phyloP scores from a whole-genome alignment of 371 early-diverging fungal species.

The Lichtheimia ornata region DNA sequence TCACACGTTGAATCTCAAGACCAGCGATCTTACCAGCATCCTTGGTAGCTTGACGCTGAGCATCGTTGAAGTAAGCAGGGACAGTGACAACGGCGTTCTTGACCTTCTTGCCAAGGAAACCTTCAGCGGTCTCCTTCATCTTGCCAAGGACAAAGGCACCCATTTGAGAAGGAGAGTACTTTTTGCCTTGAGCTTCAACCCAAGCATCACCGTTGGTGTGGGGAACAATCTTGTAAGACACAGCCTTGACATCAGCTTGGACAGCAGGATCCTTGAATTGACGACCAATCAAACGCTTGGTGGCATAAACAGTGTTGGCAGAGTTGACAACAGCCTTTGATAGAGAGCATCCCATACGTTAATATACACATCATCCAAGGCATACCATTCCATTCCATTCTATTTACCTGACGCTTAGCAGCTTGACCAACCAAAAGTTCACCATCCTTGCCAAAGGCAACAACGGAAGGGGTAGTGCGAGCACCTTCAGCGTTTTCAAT shows the following conservation, averaged over 20 bases:
- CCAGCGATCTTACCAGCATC: constrained; percentile 98
- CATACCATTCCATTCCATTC: background rate
- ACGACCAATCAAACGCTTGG: constrained; percentile 96
- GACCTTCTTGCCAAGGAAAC: constrained; percentile 82
- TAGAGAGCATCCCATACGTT: constrained; percentile 8
- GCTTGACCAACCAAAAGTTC: constrained; percentile 95
- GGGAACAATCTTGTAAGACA: constrained; percentile 87
- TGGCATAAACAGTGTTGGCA: constrained; percentile 89
- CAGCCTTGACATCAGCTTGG: constrained; percentile 81
- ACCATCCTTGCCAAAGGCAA: constrained; percentile 91
- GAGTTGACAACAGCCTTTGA: constrained; percentile 87
- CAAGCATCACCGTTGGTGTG: constrained; percentile 94
- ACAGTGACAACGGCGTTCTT: constrained; percentile 93
- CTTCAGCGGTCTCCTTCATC: constrained; percentile 91
- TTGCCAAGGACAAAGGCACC: constrained; percentile 92
- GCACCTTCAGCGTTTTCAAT: constrained; percentile 98
- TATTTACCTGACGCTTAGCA: constrained; percentile 89
- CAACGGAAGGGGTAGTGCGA: constrained; percentile 97
- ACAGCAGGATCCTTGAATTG: constrained; percentile 84
- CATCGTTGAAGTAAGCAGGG: constrained; percentile 91
- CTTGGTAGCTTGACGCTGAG: constrained; percentile 99
- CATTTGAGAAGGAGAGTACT: constrained; percentile 95
- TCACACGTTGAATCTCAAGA: constrained; percentile 95
- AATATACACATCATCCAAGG: background rate
- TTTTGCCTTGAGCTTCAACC: constrained; percentile 89